Base-by-base conservation (phyloP, 805 yeast genomes). In the Cyberlindnera bimundalis region DNA sequence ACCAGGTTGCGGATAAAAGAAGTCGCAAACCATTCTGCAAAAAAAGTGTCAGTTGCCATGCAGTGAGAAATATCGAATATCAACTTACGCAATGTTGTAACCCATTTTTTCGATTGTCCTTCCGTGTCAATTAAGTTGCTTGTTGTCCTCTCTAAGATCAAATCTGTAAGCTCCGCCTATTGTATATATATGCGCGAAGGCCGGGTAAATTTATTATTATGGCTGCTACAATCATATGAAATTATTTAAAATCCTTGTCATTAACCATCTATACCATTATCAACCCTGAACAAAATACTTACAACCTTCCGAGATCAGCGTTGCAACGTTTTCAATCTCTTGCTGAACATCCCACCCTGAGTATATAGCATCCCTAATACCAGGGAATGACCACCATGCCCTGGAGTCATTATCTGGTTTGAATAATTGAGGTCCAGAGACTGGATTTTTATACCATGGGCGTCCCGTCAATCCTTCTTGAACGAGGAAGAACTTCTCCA, bases 1-100 rank as follows among this genome's bases (percentile, higher is more conserved):
- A 4, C 99, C 99, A 0, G 97, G 84, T 59, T 93, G 99, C 10
- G 99, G 99, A 64, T 85, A 93, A 76, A 93, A 93, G 70, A 89
- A 93, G 64, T 93, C 99, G 32, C 95, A 85, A 4, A 90, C 86
- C 96, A 93, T 90, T 7, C 74, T 71, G 36, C 12, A 15, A 12
- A 21, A 5, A n/a, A 33, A 25, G 25, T 21, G 33, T 19, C 4
- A 12, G 25, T 13, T 17, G n/a, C n/a, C 23, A 17, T 2, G 5
- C 16, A 17, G 4, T 9, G 13, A 9, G 6, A 3, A n/a, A 21
- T 6, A 6, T 15, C 17, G 20, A 9, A 33, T 20, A 14, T 19
- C 4, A 13, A 47, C 60, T 35, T 37, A 54, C 57, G 62, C 65
- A 36, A 60, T 52, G 37, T 57, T 56, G 42, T 54, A 56, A 3